Evolutionary conservation across 2,329 filamentous ascomycete species (phyloP).

Genomic region (Ceratocystis cubensis): DNA sequence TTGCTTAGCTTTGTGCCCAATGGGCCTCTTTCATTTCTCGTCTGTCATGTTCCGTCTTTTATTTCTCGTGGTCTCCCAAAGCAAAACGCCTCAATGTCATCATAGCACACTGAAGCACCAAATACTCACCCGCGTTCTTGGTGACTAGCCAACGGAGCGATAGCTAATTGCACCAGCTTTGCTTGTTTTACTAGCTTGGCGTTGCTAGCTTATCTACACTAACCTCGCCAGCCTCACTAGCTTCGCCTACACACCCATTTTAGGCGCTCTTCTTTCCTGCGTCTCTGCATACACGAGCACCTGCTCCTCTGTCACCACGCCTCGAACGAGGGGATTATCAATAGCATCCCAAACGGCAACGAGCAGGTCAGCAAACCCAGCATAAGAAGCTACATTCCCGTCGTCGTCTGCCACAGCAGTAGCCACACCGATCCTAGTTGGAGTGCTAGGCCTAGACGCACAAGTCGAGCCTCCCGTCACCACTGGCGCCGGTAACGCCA

Average conservation of each 20-base stretch:
- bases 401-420: not conserved
- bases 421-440: not conserved
- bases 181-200: too few species aligned
- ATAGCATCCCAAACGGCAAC: slow-evolving; percentile 15
- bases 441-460: not conserved
- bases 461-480: not conserved
- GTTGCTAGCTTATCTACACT: not conserved
- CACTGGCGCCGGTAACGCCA: slow-evolving; percentile 6
- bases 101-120: too few species aligned
- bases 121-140: too few species aligned
- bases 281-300: slow-evolving; percentile 4
- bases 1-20: too few species aligned
- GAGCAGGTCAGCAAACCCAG: slow-evolving; percentile 6
- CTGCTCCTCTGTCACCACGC: slow-evolving; percentile 18
- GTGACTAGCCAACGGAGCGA: too few species aligned
- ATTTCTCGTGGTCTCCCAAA: too few species aligned
- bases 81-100: too few species aligned
- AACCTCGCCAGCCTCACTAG: not conserved
- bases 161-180: too few species aligned
- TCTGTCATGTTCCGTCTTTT: too few species aligned
- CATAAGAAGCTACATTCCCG: not conserved
- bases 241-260: slow-evolving; percentile 3
- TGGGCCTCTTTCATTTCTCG: too few species aligned
- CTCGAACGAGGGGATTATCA: slow-evolving; percentile 16
- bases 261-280: slow-evolving; percentile 1